These are phyloP conservation scores for Gloeopeniophorella convolvens DNA, from an alignment of 768 basidiomycete genomes.

Conservation along the genomic window DNA sequence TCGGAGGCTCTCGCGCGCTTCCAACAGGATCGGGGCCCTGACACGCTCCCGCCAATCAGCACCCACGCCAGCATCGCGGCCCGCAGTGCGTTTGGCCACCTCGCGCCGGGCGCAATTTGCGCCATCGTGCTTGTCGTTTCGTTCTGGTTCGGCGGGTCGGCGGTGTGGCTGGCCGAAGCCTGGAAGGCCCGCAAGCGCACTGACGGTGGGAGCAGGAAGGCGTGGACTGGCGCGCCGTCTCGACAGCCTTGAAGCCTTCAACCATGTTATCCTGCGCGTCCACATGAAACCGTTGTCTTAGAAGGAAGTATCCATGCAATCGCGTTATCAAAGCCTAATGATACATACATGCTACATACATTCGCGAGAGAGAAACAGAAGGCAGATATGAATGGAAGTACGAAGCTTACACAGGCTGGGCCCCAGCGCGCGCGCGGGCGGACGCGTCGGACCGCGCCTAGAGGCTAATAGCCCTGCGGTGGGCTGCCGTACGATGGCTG, in stretches of 20 bases:
- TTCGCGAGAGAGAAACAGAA: neutral
- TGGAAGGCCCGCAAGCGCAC: neutral
- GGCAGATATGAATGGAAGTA: slow-evolving; percentile 6
- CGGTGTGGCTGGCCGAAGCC: neutral
- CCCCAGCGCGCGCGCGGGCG: too few relatives aligned
- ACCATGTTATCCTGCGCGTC: neutral
- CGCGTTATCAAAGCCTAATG: neutral
- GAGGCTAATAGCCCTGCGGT: slow-evolving; percentile 6
- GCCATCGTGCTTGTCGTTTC: slow-evolving; percentile 19
- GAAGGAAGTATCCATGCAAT: neutral
- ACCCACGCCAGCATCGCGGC: slow-evolving; percentile 16
- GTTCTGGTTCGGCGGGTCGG: neutral
- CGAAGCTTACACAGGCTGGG: neutral
- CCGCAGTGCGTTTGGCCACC: slow-evolving; percentile 1
- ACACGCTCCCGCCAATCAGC: slow-evolving; percentile 27
- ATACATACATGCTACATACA: neutral
- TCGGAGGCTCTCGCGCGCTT: slow-evolving; percentile 34
- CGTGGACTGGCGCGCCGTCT: too few relatives aligned
- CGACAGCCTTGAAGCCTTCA: too few relatives aligned
- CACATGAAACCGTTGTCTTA: neutral
- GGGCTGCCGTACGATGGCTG: slow-evolving; percentile 17
- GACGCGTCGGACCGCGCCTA: too few relatives aligned
- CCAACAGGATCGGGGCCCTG: slow-evolving; percentile 36
- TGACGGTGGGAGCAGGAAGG: neutral
- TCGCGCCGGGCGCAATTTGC: slow-evolving; percentile 20